Conservation (phyloP, 352 stramenopile species). For the Stramenopiles sp. region DNA sequence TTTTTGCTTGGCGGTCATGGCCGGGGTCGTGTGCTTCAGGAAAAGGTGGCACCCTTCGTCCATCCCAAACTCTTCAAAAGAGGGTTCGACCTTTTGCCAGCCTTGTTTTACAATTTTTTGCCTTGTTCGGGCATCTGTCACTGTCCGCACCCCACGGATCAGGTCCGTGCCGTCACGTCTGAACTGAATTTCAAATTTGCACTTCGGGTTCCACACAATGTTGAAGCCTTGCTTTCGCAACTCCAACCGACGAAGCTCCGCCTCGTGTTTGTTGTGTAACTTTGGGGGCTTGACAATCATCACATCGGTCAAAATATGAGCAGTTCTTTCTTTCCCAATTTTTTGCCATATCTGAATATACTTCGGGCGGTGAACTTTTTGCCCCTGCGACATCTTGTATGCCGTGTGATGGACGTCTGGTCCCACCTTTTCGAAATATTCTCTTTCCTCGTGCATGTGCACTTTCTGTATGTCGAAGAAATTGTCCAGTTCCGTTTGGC, state of each 20-base stretch:
- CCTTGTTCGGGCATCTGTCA: background rate
- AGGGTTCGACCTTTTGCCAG: background rate
- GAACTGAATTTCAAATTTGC: background rate
- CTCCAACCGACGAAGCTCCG: background rate
- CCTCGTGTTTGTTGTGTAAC: constrained; percentile 1
- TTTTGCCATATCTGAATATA: background rate
- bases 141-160: background rate
- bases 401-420: background rate
- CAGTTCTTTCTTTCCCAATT: background rate
- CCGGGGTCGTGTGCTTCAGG: background rate
- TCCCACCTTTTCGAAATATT: background rate
- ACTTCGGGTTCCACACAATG: background rate
- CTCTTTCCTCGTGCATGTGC: background rate
- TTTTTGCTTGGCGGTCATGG: background rate
- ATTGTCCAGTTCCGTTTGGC: background rate
- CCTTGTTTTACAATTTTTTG: background rate
- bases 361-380: background rate
- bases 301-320: background rate
- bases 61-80: background rate
- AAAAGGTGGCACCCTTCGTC: background rate
- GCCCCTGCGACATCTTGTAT: background rate
- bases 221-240: background rate
- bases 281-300: background rate
- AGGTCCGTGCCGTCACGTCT: background rate
- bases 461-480: background rate